These are phyloP conservation scores for Aphanomyces stellatus DNA, from an alignment of 352 stramenopile genomes.

Conservation along the genomic window DNA sequence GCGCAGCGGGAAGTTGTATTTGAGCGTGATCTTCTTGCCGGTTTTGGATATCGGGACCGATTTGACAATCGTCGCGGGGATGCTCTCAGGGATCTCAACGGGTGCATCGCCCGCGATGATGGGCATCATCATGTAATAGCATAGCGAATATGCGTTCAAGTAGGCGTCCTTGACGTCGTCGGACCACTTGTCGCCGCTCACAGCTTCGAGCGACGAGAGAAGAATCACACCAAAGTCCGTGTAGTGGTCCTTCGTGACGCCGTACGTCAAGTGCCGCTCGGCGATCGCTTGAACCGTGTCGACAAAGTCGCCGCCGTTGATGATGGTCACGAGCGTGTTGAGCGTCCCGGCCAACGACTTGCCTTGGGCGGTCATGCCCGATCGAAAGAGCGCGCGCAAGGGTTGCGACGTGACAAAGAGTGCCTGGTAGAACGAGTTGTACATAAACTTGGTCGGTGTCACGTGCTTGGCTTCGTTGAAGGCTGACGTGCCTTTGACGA, in stretches of 20 bases:
- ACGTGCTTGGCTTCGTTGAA: background rate
- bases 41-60: no score
- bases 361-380: slow-evolving; percentile 10
- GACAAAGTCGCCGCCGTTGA: background rate
- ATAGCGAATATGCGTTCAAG: background rate
- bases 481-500: background rate
- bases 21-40: no score
- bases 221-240: background rate
- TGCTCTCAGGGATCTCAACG: no score
- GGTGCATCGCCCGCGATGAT: no score
- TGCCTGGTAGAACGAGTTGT: background rate
- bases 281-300: background rate
- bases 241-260: slow-evolving; percentile 7
- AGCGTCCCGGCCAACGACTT: slow-evolving; percentile 4
- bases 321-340: background rate
- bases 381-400: background rate
- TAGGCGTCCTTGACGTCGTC: background rate
- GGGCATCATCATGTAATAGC: slow-evolving; percentile 10
- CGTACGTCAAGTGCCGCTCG: background rate
- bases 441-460: slow-evolving; percentile 8
- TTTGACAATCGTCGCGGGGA: no score
- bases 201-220: background rate
- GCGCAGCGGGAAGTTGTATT: no score
- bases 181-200: slow-evolving; percentile 4
- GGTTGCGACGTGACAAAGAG: background rate